Percentiles rank a stretch among this genome's conserved stretches.
These are phyloP conservation scores for Martiniozyma asiatica DNA, from an alignment of 1,139 yeast species.

Conservation along the genomic window DNA sequence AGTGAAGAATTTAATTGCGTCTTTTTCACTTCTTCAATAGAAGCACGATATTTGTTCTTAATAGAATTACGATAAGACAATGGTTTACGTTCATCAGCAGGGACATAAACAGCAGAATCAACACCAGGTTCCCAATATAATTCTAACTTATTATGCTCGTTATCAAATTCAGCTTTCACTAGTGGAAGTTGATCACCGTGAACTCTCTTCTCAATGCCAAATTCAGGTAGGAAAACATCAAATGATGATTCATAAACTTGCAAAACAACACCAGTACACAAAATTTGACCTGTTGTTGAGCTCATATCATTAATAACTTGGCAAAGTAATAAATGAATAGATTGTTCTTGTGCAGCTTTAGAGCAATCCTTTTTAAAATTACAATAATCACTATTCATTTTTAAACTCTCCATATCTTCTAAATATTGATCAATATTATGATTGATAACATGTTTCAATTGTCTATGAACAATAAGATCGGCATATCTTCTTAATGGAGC, in stretches of 20 bases:
- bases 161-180: slow-evolving; percentile 85
- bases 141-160: slow-evolving; percentile 54
- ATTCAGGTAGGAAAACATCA: slow-evolving; percentile 87
- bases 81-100: slow-evolving; percentile 74
- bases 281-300: slow-evolving; percentile 63
- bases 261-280: slow-evolving; percentile 76
- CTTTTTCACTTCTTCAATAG: slow-evolving; percentile 52
- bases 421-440: slow-evolving; percentile 23
- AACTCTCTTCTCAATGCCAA: slow-evolving; percentile 93
- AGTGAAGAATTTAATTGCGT: slow-evolving; percentile 45
- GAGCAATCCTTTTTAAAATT: slow-evolving; percentile 95
- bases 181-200: slow-evolving; percentile 96
- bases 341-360: slow-evolving; percentile 86
- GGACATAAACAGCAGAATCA: slow-evolving; percentile 84
- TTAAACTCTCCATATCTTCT: slow-evolving; percentile 61
- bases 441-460: slow-evolving; percentile 56
- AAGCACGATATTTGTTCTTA: slow-evolving; percentile 65
- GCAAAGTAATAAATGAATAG: slow-evolving; percentile 74
- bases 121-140: slow-evolving; percentile 86
- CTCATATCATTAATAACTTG: slow-evolving; percentile 77
- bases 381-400: slow-evolving; percentile 81
- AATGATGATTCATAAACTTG: slow-evolving; percentile 95
- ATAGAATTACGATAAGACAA: slow-evolving; percentile 68
- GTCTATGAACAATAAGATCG: slow-evolving; percentile 87
- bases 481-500: slow-evolving; percentile 88